Base-by-base conservation (phyloP, 345 rosid species). In the Linum usitatissimum region DNA sequence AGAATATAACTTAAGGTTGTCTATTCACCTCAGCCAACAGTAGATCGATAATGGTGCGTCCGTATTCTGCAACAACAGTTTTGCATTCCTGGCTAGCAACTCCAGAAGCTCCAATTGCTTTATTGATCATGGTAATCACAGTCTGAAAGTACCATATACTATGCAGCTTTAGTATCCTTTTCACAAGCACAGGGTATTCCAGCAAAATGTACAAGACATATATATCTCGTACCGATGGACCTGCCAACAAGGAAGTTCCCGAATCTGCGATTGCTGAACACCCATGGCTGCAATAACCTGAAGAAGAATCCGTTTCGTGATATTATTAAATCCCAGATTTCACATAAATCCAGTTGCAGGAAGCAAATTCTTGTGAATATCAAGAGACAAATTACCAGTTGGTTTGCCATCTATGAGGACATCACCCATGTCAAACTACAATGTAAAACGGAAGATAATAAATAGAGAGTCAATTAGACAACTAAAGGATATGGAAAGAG, bases 191-290 rank as follows among this genome's bases (percentile, higher is more conserved):
- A 18, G 39, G 31, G 49, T 1, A 23, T 23, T 23, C 28, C 28
- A 23, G 28, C 28, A 23, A 8, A 36, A 39, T 28, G n/a, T 53
- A 39, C 3, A 28, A 28, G 13, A 18, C 42, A 14, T 19, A 18
- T 19, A 18, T 64, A 36, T 48, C 4, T 61, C 67, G 3, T 61
- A 73, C 77, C 64, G 73, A 61, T 57, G 77, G 77, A 60, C 77
- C 73, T 7, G 73, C 73, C 64, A 73, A 49, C 70, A 73, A 65
- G 34, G 77, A 73, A 64, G 77, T 73, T 61, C 77, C 77, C 6
- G 77, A 73, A 63, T 73, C 73, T 40, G 70, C 70, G 18, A 73
- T 68, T 60, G 77, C 77, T 1, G 77, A 56, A 70, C 77, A 73
- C n/a, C 77, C 69, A n/a, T 70, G 60, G 28, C 48, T 5, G 21